Conservation (phyloP, 1,284 basidiomycete genomes). For the Cutaneotrichosporon daszewskae region DNA sequence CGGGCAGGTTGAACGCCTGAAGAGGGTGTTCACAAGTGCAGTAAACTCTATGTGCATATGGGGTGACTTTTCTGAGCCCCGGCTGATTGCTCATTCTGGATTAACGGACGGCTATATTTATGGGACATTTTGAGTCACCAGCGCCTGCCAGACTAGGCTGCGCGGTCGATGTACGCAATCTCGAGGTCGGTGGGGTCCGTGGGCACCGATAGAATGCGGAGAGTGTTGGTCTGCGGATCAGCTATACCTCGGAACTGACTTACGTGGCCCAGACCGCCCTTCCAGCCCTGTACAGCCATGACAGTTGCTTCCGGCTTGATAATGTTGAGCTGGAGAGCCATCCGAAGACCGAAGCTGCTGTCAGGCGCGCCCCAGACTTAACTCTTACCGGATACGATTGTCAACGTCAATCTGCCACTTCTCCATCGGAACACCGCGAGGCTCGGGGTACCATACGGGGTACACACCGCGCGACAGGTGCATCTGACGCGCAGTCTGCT, state of each 20-base stretch:
- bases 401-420: conserved; percentile 97
- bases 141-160: no score
- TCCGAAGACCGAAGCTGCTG: conserved; percentile 82
- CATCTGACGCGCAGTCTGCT: conserved; percentile 92
- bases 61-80: no score
- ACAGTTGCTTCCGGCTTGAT: conserved; percentile 85
- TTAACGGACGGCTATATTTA: no score
- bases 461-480: conserved; percentile 97
- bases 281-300: conserved; percentile 97
- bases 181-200: conserved; percentile 76
- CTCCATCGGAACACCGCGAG: conserved; percentile 73
- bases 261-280: conserved; percentile 84
- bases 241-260: conserved; percentile 38
- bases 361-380: conserved; percentile 66
- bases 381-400: conserved; percentile 45
- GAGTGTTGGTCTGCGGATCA: conserved; percentile 46
- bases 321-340: conserved; percentile 79
- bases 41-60: no score
- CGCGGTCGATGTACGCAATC: conserved; percentile 43
- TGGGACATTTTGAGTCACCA: no score
- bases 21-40: no score
- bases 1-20: no score
- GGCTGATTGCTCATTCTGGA: no score
- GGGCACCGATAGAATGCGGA: conserved; percentile 59
- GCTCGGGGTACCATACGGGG: conserved; percentile 89